These are phyloP conservation scores for Nicotiana knightiana DNA, from an alignment of 257 asterid genomes.

Conservation along the genomic window DNA sequence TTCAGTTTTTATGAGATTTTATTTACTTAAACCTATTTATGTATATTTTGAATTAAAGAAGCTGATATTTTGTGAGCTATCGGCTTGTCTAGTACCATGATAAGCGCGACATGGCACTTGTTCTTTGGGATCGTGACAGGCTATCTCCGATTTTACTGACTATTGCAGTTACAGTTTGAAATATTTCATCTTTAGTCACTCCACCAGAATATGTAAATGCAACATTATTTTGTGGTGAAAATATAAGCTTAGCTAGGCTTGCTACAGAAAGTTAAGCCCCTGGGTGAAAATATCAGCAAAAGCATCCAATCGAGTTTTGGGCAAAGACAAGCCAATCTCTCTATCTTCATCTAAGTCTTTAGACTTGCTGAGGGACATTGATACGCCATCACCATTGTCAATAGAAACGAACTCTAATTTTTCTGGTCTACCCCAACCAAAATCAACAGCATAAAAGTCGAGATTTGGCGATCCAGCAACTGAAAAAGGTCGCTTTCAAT, in stretches of 20 bases:
- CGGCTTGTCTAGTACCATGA: too few relatives aligned
- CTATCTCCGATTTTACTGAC: too few relatives aligned
- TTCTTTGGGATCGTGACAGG: too few relatives aligned
- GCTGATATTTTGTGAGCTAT: too few relatives aligned
- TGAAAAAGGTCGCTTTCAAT: slow-evolving; percentile 14
- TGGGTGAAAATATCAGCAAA: slow-evolving; percentile 23
- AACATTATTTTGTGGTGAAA: too few relatives aligned
- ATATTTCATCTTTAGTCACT: too few relatives aligned
- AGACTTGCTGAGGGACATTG: slow-evolving; percentile 30
- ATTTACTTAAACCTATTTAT: too few relatives aligned
- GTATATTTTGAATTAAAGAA: too few relatives aligned
- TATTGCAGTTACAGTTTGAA: too few relatives aligned
- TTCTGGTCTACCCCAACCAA: slow-evolving; percentile 43
- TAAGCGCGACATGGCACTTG: too few relatives aligned
- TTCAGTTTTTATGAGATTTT: too few relatives aligned
- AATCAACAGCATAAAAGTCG: slow-evolving; percentile 33
- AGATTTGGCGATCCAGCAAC: slow-evolving; percentile 44
- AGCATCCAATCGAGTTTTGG: slow-evolving; percentile 15
- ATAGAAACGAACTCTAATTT: slow-evolving; percentile 30
- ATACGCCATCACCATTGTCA: slow-evolving; percentile 19
- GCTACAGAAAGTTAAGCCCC: slow-evolving; percentile 7
- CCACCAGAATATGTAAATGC: too few relatives aligned
- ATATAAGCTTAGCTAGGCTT: not conserved
- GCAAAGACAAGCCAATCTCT: slow-evolving; percentile 34
- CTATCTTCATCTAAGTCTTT: slow-evolving; percentile 24